phyloP scores from a whole-genome alignment of 2,329 filamentous ascomycete species.

The Neonectria ditissima region DNA sequence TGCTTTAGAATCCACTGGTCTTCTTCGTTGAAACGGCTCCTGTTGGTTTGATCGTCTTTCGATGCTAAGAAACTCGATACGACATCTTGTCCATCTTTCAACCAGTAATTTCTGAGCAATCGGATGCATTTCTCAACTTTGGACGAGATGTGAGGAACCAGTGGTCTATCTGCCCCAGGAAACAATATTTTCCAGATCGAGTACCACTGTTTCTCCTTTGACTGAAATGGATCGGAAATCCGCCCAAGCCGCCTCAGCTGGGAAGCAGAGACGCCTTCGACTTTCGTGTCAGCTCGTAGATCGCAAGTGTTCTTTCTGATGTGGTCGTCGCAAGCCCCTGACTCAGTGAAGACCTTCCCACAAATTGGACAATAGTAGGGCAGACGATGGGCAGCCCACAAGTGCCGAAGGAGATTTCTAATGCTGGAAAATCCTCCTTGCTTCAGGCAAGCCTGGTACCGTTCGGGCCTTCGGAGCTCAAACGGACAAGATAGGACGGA shows the following conservation, averaged over 20 bases:
- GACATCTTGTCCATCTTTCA: background rate
- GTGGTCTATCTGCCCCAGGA: background rate
- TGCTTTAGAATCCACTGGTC: background rate
- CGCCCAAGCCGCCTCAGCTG: background rate
- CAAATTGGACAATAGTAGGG: slow-evolving; percentile 14
- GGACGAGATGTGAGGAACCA: background rate
- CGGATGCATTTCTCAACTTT: background rate
- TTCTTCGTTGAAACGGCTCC: background rate
- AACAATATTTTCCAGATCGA: background rate
- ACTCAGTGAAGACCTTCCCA: background rate
- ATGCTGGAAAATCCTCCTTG: slow-evolving; percentile 4
- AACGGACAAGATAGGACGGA: background rate
- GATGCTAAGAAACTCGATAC: background rate
- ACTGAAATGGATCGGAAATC: background rate
- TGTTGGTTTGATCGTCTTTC: too few species aligned
- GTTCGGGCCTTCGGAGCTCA: background rate
- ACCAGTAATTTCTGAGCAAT: background rate
- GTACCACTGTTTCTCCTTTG: slow-evolving; percentile 3
- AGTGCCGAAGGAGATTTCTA: background rate
- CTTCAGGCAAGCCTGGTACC: background rate
- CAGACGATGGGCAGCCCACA: background rate
- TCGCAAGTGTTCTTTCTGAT: background rate
- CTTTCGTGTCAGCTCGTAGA: background rate
- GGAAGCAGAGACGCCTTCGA: background rate
- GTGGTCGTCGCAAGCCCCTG: slow-evolving; percentile 3